Conservation (phyloP, 2,329 filamentous ascomycete genomes). For the Pseudocercospora cruenta region DNA sequence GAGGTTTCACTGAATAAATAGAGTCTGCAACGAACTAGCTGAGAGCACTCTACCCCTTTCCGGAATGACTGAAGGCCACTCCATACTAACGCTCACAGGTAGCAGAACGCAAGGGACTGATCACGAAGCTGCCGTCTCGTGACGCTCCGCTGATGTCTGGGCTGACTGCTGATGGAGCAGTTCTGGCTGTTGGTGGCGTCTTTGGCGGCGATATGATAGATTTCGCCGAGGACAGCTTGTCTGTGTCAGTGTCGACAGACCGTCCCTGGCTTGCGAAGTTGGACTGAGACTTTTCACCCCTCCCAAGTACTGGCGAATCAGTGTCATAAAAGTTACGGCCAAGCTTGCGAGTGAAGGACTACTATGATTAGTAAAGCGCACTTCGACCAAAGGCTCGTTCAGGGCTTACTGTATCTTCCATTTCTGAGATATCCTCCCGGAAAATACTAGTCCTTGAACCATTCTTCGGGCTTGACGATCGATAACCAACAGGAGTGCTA, state of each 20-base stretch:
- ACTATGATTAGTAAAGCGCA: not conserved
- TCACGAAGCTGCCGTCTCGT: slow-evolving; percentile 15
- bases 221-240: not conserved
- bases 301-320: slow-evolving; percentile 17
- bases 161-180: slow-evolving; percentile 4
- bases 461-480: slow-evolving; percentile 10
- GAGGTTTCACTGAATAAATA: slow-evolving; percentile 38
- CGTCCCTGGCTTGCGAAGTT: not conserved
- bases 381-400: not conserved
- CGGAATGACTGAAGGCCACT: not conserved
- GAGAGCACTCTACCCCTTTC: not conserved
- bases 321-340: not conserved
- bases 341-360: slow-evolving; percentile 13
- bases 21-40: not conserved
- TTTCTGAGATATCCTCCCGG: slow-evolving; percentile 25
- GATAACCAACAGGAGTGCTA: slow-evolving; percentile 12
- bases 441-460: slow-evolving; percentile 22
- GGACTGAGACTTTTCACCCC: not conserved
- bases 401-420: slow-evolving; percentile 27
- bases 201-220: slow-evolving; percentile 27
- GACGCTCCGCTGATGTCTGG: slow-evolving; percentile 4
- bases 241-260: not conserved
- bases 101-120: slow-evolving; percentile 18
- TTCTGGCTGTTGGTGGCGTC: slow-evolving; percentile 24
- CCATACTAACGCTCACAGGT: not conserved